Base-by-base conservation (phyloP, 768 basidiomycete genomes). In the Tricholoma saponaceum region DNA sequence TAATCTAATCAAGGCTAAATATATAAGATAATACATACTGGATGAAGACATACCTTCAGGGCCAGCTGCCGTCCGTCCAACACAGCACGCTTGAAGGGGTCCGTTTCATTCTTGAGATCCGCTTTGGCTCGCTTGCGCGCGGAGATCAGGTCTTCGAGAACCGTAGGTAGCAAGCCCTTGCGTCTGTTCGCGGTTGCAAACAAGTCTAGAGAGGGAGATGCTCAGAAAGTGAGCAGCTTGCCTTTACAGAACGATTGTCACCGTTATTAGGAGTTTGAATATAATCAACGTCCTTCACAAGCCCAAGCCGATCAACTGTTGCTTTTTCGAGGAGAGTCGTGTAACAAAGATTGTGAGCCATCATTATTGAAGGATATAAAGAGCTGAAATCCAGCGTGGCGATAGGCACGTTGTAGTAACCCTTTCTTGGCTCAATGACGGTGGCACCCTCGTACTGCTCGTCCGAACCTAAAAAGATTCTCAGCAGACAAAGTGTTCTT, bases 361-460 rank as follows among this genome's bases (percentile, higher is more conserved):
- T 98, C 97, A 99, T 99, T 74, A 99, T 98, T 0, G 97, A 98
- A 3, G 97, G 97, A 72, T 99, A 99, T 59, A 99, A 80, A 1
- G 95, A 98, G 58, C 93, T 95, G 75, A 99, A 99, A 81, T 99
- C 97, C 49, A 99, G 83, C 0, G 97, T 98, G 12, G 97, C 95
- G 66, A 99, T 98, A 1, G 97, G 97, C 0, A 86, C 83, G 67
- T 97, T 93, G 69, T 98, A 99, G 72, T 94, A 99, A 0, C 96
- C 97, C 67, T 88, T 94, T 70, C 83, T 86, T 3, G 97, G 97
- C 67, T 99, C 97, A 63, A 99, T 98, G 65, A 99, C 97, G 10
- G 95, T 99, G 4, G 97, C 97, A 61, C 97, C 97, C 76, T 98
- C 97, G 64, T 99, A 99, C 67, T 97, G 94, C 59, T 98, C 97